Conservation (phyloP, 108 stramenopile genomes). For the Craspedostauros australis region DNA sequence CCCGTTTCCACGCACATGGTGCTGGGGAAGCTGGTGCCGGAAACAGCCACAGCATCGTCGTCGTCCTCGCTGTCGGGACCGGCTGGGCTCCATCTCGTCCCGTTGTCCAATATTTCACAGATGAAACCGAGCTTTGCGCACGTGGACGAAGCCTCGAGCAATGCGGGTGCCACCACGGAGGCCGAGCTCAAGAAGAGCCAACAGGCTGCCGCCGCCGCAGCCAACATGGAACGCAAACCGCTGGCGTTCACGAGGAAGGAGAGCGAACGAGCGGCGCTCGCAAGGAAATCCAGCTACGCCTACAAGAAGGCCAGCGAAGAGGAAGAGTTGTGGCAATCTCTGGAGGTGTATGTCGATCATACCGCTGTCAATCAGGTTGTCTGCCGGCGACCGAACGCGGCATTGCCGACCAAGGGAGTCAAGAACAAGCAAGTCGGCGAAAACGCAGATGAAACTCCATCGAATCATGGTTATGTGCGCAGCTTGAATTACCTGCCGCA, state of each 20-base stretch:
- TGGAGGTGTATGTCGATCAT: conserved; percentile 43
- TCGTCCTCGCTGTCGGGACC: too few species aligned
- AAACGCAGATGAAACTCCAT: neutral
- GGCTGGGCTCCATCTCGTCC: conserved; percentile 48
- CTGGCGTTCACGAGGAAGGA: conserved; percentile 81
- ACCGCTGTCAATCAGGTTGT: neutral
- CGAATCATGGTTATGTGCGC: conserved; percentile 26
- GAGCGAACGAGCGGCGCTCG: conserved; percentile 63
- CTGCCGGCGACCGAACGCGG: neutral
- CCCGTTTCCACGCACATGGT: conserved; percentile 76
- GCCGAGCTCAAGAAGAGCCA: conserved; percentile 27
- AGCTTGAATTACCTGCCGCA: conserved; percentile 59
- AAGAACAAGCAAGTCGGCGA: neutral
- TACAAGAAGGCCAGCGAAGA: conserved; percentile 79
- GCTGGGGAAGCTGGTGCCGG: conserved; percentile 52
- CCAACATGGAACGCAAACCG: conserved; percentile 26
- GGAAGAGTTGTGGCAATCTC: conserved; percentile 72
- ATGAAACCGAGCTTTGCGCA: conserved; percentile 69
- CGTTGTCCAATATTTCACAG: conserved; percentile 52
- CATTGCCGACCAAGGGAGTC: neutral
- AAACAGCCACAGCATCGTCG: too few species aligned
- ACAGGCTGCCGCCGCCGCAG: neutral
- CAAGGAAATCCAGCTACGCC: conserved; percentile 70
- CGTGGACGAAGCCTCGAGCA: conserved; percentile 41
- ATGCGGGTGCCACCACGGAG: conserved; percentile 37